phyloP scores from a whole-genome alignment of 1,139 yeast species.

The Yamadazyma sp. region DNA sequence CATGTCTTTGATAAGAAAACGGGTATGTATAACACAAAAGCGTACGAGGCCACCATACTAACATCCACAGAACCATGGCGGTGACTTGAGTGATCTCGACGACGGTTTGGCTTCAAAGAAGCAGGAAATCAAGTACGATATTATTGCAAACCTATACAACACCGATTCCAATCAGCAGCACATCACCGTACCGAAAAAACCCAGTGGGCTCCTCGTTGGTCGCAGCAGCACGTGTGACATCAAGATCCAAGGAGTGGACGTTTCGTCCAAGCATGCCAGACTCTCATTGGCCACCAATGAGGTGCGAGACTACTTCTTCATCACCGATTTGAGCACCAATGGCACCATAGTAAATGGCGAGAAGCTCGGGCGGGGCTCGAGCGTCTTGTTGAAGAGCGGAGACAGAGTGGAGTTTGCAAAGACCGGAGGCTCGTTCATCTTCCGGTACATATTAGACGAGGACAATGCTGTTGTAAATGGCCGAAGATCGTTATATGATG shows the following conservation, averaged over 20 bases:
- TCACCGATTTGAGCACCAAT: constrained; percentile 63
- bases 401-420: constrained; percentile 65
- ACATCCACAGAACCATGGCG: background rate
- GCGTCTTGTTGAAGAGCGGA: constrained; percentile 56
- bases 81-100: constrained; percentile 2
- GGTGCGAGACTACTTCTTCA: constrained; percentile 40
- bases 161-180: constrained; percentile 30
- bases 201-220: constrained; percentile 46
- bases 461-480: constrained; percentile 13
- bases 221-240: constrained; percentile 65
- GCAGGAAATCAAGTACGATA: constrained; percentile 20
- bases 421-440: constrained; percentile 53
- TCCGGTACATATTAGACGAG: constrained; percentile 42
- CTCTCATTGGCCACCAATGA: constrained; percentile 39
- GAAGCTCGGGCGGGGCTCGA: constrained; percentile 48
- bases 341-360: constrained; percentile 68
- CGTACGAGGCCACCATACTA: background rate
- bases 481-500: constrained; percentile 52
- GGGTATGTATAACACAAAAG: constrained; percentile 29
- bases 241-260: constrained; percentile 55
- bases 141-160: constrained; percentile 35
- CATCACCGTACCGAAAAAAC: constrained; percentile 34
- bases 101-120: constrained; percentile 16
- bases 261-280: constrained; percentile 66
- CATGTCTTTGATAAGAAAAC: constrained; percentile 40